Conservation (phyloP, 2,329 filamentous ascomycete genomes). For the Monilinia polystroma region DNA sequence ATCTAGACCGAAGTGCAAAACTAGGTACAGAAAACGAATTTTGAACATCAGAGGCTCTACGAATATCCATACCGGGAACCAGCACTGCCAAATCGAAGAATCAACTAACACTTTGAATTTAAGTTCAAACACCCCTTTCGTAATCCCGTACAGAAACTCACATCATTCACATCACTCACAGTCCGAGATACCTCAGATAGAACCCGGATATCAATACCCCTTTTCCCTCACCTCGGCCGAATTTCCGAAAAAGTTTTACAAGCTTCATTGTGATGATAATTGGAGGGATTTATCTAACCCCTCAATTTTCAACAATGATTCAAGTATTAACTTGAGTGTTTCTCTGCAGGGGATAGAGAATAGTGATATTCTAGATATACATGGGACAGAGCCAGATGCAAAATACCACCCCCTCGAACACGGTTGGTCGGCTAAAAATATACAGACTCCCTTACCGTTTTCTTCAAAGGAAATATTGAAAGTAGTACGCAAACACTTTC, state of each 20-base stretch:
- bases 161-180: too few relatives aligned
- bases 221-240: background rate
- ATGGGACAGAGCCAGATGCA: background rate
- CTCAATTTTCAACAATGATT: too few relatives aligned
- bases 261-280: background rate
- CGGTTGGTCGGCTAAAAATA: background rate
- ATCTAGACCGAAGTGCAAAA: background rate
- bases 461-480: background rate
- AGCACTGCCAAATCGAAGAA: too few relatives aligned
- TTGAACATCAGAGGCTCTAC: background rate
- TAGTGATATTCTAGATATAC: too few relatives aligned
- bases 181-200: background rate
- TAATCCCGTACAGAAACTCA: rapidly evolving
- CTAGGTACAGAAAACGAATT: background rate
- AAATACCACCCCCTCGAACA: background rate
- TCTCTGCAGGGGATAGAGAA: background rate
- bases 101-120: background rate
- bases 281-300: background rate
- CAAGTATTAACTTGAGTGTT: too few relatives aligned
- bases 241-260: background rate
- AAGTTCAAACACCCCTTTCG: too few relatives aligned
- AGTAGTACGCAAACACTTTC: background rate
- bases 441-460: background rate
- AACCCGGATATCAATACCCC: background rate
- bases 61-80: background rate